These are phyloP conservation scores for Phytopythium sindhum DNA, from an alignment of 352 stramenopile genomes.

Conservation along the genomic window DNA sequence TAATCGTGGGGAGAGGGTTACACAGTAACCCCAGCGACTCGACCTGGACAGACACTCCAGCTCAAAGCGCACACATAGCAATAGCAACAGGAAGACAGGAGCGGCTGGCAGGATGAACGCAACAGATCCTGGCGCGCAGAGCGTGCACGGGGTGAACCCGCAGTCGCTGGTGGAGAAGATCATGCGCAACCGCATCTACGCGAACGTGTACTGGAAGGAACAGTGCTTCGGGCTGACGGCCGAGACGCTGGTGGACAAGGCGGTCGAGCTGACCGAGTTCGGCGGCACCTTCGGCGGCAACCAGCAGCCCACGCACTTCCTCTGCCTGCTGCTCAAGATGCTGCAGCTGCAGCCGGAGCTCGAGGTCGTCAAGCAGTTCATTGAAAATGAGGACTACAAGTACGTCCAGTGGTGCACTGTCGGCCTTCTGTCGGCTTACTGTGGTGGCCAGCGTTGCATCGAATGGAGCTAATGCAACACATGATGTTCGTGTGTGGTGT, in stretches of 20 bases:
- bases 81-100: neutral
- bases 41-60: no score
- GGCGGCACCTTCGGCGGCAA: slow-evolving; percentile 94
- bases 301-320: slow-evolving; percentile 94
- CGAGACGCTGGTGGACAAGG: slow-evolving; percentile 95
- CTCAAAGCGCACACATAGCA: neutral
- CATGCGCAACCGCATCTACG: slow-evolving; percentile 95
- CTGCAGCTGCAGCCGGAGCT: slow-evolving; percentile 96
- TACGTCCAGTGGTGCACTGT: no score
- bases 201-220: slow-evolving; percentile 97
- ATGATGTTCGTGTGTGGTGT: neutral
- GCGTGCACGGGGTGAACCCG: slow-evolving; percentile 95
- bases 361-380: slow-evolving; percentile 92
- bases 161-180: slow-evolving; percentile 99
- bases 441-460: neutral
- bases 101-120: slow-evolving; percentile 56
- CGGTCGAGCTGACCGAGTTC: slow-evolving; percentile 90
- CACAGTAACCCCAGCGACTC: no score
- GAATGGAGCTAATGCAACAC: neutral
- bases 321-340: slow-evolving; percentile 98
- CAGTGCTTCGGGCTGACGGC: slow-evolving; percentile 97
- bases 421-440: no score
- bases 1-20: neutral
- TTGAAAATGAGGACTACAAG: slow-evolving; percentile 98
- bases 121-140: slow-evolving; percentile 88